Base-by-base conservation (phyloP, 345 rosid species). In the Rhodamnia rubescens region DNA sequence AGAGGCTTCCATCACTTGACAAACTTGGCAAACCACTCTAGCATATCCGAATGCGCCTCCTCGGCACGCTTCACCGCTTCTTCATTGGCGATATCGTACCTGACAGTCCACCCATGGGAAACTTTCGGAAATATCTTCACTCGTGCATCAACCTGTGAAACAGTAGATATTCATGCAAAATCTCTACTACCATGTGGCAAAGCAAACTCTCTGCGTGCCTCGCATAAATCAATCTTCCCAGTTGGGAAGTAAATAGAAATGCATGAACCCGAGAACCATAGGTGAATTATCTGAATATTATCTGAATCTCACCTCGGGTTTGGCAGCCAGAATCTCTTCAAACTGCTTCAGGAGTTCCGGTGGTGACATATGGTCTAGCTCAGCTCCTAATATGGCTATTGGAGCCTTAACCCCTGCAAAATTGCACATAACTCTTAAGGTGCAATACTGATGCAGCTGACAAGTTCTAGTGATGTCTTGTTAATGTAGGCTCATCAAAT, bases 61-160 rank as follows among this genome's bases (percentile, higher is more conserved):
- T 89, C 85, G 26, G 98, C 99, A 26, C 83, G 40, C 86, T 88
- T 88, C 49, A 91, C 92, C 7, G 91, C 96, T n/a, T 80, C 82
- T 84, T 89, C 90, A 89, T 96, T 92, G 69, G 88, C 87, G 4
- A 15, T 85, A 3, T 88, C 80, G 87, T 92, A 96, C 88, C 98
- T 89, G n/a, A 95, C 89, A 2, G 94, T 91, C 98, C 96, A 96
- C 24, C 98, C 98, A 24, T 95, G 98, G 1, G 85, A 83, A 51
- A 92, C 94, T 82, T 91, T 88, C 1, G 94, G 96, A 87, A 94
- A 94, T 85, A 95, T 91, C 93, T 94, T 96, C 88, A 93, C 96
- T 47, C 84, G 87, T 54, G 90, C 84, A 82, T 90, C 92, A 61
- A 94, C 93, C 98, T 95, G 86, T 95, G 97, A 42, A 91, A 89